Evolutionary conservation across 2,329 filamentous ascomycete species (phyloP).

Genomic region (Fusarium tuaranense): DNA sequence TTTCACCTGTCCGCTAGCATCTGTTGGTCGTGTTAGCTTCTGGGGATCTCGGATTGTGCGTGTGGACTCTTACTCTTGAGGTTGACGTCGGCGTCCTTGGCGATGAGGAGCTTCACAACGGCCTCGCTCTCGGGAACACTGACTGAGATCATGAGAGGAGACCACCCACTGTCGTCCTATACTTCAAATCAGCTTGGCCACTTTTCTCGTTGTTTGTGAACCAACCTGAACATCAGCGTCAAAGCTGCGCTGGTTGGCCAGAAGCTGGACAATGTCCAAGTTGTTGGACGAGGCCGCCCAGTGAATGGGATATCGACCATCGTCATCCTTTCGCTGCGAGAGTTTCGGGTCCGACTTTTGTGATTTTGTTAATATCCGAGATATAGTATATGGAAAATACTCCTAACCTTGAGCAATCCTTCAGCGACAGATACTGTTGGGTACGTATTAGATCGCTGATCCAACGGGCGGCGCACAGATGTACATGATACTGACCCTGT

Average conservation of each 20-base stretch:
- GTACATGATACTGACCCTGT: conserved; percentile 69
- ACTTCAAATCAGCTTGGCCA: not conserved
- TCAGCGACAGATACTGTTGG: conserved; percentile 75
- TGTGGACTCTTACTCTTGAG: conserved; percentile 68
- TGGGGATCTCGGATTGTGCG: not conserved
- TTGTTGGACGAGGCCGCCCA: conserved; percentile 93
- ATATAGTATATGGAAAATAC: not conserved
- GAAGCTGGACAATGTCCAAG: conserved; percentile 77
- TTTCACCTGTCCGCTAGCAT: conserved; percentile 72
- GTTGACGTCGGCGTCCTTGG: conserved; percentile 78
- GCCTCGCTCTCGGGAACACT: conserved; percentile 79
- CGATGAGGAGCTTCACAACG: conserved; percentile 75
- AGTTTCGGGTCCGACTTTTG: conserved; percentile 83
- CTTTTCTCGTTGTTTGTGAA: not conserved
- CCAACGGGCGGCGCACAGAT: not conserved
- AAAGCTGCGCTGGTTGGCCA: conserved; percentile 78
- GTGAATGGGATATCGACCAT: conserved; percentile 91
- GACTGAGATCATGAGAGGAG: conserved; percentile 84
- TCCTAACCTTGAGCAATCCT: conserved; percentile 58
- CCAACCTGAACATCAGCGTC: conserved; percentile 83
- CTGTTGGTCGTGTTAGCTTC: conserved; percentile 51
- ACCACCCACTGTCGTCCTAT: conserved; percentile 84
- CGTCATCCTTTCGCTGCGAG: conserved; percentile 78
- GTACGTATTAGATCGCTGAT: conserved; percentile 20
- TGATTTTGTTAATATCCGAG: not conserved